Conservation (phyloP, 352 stramenopile species). For the Globisporangium polare region DNA sequence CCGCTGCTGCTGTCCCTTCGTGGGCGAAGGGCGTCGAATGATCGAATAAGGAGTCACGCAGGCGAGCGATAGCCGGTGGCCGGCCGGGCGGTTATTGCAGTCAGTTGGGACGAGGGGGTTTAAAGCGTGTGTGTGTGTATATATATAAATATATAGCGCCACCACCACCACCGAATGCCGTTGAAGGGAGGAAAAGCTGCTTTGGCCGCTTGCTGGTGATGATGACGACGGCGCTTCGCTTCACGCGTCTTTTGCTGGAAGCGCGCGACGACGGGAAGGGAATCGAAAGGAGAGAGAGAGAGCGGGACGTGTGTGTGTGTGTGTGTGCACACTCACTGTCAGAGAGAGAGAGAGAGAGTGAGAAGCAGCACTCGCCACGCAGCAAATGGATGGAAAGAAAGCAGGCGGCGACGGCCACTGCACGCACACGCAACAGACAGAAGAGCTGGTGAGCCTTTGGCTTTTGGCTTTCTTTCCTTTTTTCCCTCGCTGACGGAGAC, state of each 20-base stretch:
- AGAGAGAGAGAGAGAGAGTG: background rate
- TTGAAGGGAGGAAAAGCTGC: background rate
- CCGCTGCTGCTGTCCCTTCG: conserved; percentile 3
- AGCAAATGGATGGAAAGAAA: background rate
- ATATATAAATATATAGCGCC: conserved; percentile 3
- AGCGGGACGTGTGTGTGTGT: background rate
- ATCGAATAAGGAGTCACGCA: conserved; percentile 2
- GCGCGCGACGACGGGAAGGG: background rate
- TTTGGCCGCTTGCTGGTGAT: background rate
- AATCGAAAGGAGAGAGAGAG: conserved; percentile 7
- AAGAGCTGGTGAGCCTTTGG: background rate
- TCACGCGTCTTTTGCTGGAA: background rate
- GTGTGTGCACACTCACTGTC: background rate
- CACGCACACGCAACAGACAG: background rate
- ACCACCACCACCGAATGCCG: background rate
- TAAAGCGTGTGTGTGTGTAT: background rate
- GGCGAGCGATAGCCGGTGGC: conserved; percentile 5
- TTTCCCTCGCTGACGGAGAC: background rate
- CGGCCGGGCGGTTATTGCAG: background rate
- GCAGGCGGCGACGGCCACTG: background rate
- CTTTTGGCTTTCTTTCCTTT: conserved; percentile 5
- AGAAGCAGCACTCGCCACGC: background rate
- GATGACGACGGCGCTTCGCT: background rate
- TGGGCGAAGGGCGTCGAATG: background rate
- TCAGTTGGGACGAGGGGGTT: background rate